Conservation (phyloP, 1,284 basidiomycete genomes). For the Rhizoctonia solani region DNA sequence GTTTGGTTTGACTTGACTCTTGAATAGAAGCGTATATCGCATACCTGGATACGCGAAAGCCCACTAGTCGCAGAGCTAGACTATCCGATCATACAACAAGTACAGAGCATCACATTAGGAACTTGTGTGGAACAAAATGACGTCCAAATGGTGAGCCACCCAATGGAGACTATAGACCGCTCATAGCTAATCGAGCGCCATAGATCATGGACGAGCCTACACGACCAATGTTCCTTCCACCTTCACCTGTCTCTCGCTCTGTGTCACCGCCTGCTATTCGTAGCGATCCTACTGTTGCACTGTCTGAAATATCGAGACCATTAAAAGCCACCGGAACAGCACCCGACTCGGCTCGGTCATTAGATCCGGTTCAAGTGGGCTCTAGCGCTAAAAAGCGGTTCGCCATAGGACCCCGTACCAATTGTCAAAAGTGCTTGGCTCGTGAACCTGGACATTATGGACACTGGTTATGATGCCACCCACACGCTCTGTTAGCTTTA, state of each 20-base stretch:
- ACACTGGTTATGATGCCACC: slow-evolving; percentile 28
- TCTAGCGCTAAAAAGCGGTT: slow-evolving; percentile 16
- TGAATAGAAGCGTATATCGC: slow-evolving; percentile 14
- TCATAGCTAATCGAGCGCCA: not conserved
- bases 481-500: not conserved
- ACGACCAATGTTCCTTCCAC: not conserved
- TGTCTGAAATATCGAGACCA: not conserved
- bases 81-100: not conserved
- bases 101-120: not conserved
- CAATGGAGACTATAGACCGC: not conserved
- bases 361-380: not conserved
- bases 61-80: slow-evolving; percentile 3
- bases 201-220: slow-evolving; percentile 1
- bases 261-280: not conserved
- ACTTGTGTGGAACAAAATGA: not conserved
- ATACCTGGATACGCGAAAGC: slow-evolving; percentile 13
- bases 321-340: not conserved
- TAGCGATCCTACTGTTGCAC: not conserved
- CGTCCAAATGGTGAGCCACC: slow-evolving; percentile 20
- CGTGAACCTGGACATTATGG: slow-evolving; percentile 30
- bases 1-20: not conserved
- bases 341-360: not conserved
- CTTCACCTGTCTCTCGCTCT: not conserved
- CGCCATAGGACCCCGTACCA: slow-evolving; percentile 21
- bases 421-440: slow-evolving; percentile 17